Evolutionary conservation across 768 basidiomycete genomes (phyloP).

Genomic region (Auricularia heimuer): DNA sequence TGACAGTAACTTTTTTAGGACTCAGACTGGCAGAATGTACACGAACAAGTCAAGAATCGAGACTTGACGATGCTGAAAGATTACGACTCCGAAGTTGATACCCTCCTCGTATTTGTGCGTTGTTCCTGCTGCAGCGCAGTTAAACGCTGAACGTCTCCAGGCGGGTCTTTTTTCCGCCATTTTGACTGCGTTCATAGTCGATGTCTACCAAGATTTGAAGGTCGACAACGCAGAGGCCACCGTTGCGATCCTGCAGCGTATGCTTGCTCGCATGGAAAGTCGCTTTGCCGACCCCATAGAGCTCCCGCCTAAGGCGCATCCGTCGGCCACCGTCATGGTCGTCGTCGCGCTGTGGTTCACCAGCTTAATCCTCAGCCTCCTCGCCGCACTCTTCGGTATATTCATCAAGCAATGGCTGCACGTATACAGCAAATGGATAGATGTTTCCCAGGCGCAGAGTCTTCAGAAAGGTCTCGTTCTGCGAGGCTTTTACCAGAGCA

Average conservation of each 20-base stretch:
- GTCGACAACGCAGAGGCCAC: neutral
- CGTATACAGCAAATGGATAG: neutral
- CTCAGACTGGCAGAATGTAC: neutral
- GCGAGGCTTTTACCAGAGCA: neutral
- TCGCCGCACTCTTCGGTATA: slow-evolving; percentile 1
- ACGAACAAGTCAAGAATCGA: neutral
- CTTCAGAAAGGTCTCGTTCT: neutral
- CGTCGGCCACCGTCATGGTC: neutral
- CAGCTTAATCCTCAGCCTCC: neutral
- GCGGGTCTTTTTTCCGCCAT: slow-evolving; percentile 6
- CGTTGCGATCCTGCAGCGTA: neutral
- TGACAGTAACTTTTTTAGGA: neutral
- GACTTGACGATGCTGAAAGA: neutral
- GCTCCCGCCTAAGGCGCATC: neutral
- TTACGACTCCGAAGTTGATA: slow-evolving; percentile 1
- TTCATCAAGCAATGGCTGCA: slow-evolving; percentile 5
- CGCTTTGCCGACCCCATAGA: neutral
- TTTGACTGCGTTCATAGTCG: neutral
- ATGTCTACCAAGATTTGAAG: neutral
- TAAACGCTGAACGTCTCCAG: neutral
- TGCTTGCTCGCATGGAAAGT: neutral
- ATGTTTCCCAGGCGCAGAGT: neutral
- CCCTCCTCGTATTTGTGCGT: slow-evolving; percentile 5
- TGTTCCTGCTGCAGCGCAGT: neutral
- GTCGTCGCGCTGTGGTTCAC: neutral